phyloP scores from a whole-genome alignment of 2,329 filamentous ascomycete genomes.

The Pyrenophora tritici-repentis region DNA sequence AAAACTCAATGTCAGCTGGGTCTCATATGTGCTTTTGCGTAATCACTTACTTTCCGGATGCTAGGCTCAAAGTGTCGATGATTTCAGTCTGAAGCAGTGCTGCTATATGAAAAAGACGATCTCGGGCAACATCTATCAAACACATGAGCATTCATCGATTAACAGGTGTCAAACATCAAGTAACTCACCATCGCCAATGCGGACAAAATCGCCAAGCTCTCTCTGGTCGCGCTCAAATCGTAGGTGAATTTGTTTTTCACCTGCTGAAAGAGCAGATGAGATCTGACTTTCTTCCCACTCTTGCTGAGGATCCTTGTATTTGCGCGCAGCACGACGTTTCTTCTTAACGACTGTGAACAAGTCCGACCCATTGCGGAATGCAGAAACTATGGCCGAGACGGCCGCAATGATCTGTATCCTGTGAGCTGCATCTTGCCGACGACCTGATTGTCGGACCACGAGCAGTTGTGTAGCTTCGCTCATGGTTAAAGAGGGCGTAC shows the following conservation, averaged over 20 bases:
- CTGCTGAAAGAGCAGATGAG: slow-evolving; percentile 46
- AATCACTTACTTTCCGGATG: slow-evolving; percentile 36
- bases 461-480: neutral
- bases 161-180: slow-evolving; percentile 16
- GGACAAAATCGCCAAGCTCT: slow-evolving; percentile 45
- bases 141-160: neutral
- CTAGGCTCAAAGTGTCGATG: slow-evolving; percentile 47
- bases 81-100: slow-evolving; percentile 50
- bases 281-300: slow-evolving; percentile 47
- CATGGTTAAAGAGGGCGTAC: neutral
- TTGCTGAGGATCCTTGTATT: slow-evolving; percentile 30
- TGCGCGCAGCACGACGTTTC: slow-evolving; percentile 35
- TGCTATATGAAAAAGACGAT: slow-evolving; percentile 46
- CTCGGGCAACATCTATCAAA: slow-evolving; percentile 41
- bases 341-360: slow-evolving; percentile 45
- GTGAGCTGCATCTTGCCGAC: neutral
- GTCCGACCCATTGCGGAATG: slow-evolving; percentile 51
- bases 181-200: slow-evolving; percentile 47
- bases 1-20: neutral
- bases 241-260: slow-evolving; percentile 43
- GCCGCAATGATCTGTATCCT: slow-evolving; percentile 45
- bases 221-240: slow-evolving; percentile 41
- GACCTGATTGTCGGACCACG: neutral
- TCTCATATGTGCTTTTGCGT: slow-evolving; percentile 1
- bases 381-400: slow-evolving; percentile 50